Percentiles rank a stretch among this genome's conserved stretches.
These are phyloP conservation scores for Dysphania ambrosioides DNA, from an alignment of 148 eudicot genomes.

Conservation along the genomic window DNA sequence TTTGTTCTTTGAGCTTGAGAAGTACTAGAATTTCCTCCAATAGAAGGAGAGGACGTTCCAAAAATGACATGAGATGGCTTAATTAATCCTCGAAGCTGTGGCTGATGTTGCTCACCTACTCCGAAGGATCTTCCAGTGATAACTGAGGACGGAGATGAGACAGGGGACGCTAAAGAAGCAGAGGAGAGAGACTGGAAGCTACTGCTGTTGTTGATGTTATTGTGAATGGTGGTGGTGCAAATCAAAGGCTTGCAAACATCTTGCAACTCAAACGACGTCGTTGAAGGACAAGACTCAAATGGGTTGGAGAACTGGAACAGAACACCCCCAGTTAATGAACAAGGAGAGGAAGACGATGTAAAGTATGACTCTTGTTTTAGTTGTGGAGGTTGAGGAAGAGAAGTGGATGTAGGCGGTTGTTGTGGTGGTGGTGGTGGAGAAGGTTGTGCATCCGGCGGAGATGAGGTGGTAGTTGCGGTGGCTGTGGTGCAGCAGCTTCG, in stretches of 20 bases:
- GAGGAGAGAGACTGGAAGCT: constrained; percentile 15
- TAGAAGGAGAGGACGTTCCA: constrained; percentile 12
- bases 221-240: constrained; percentile 9
- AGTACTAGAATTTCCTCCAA: background rate
- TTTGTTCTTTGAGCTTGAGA: constrained; percentile 47
- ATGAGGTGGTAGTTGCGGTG: constrained; percentile 24
- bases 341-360: background rate
- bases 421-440: constrained; percentile 20
- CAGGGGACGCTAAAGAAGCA: constrained; percentile 14
- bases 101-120: background rate
- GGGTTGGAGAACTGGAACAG: constrained; percentile 15
- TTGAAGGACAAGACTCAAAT: constrained; percentile 12
- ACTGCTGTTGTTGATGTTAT: background rate
- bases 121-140: constrained; percentile 18
- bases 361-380: constrained; percentile 3
- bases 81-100: constrained; percentile 25
- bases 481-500: constrained; percentile 71
- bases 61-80: constrained; percentile 33
- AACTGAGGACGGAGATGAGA: constrained; percentile 24
- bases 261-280: constrained; percentile 38
- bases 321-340: constrained; percentile 6
- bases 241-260: constrained; percentile 27
- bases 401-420: background rate
- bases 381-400: constrained; percentile 11
- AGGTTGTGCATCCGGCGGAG: background rate